Base-by-base conservation (phyloP, 83 land plant genomes). In the Diphasiastrum complanatum region DNA sequence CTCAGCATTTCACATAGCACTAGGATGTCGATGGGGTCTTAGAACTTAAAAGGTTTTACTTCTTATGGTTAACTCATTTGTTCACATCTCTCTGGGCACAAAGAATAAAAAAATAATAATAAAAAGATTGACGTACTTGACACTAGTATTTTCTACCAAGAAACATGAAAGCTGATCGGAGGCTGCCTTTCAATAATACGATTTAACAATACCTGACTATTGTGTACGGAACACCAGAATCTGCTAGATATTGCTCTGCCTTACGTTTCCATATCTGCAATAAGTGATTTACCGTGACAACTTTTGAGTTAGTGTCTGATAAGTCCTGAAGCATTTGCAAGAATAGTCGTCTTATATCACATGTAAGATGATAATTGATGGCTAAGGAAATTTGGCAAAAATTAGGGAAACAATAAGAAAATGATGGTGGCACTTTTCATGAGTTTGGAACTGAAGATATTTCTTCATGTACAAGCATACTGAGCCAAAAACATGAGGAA, bases 161-260 rank as follows among this genome's bases (percentile, higher is more conserved):
- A 19, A 49, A 11, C 10, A 14, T 49, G 43, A 38, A 5, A 5
- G 19, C 49, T 25, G 11, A 19, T 12, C 49, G 10, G 24, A 47
- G 49, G 49, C 49, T 16, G 43, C 43, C n/a, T n/a, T n/a, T n/a
- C n/a, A n/a, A n/a, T n/a, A n/a, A n/a, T n/a, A 18, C n/a, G 29
- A 28, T 25, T 16, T 30, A 24, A 57, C 35, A 25, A 11, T 58
- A 86, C 96, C 98, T 79, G 54, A 93, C 85, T 30, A 93, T 89
- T 35, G 98, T 93, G 69, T 93, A 89, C n/a, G 96, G 83, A 20
- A 89, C 60, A 28, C 96, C 88, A 51, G 96, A 88, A 60, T 93
- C 92, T 25, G 87, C 87, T 51, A 93, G 62, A 53, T 93, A 93
- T 57, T 85, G 81, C 69, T 93, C 98, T 31, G 98, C 83, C 64